Evolutionary conservation across 75 land plant genomes (phyloP).

Genomic region (Ceratopteris richardii): DNA sequence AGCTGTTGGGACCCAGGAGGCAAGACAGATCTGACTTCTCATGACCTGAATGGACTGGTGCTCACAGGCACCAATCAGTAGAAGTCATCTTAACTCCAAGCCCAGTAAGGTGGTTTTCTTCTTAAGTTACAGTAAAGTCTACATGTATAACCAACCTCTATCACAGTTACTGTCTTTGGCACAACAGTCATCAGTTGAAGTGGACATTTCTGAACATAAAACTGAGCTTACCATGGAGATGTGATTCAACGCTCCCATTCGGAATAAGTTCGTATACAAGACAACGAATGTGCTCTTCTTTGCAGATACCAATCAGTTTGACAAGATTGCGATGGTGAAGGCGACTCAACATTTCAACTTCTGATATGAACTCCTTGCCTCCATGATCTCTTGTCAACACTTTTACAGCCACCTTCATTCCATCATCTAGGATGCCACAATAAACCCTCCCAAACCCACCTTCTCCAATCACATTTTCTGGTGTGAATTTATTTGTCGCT

Average conservation of each 20-base stretch:
- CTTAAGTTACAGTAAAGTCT: no score
- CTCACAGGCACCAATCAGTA: no score
- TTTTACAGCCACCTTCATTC: constrained; percentile 70
- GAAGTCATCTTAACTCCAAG: no score
- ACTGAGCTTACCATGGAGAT: constrained; percentile 79
- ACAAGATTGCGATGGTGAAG: constrained; percentile 88
- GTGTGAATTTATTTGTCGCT: constrained; percentile 60
- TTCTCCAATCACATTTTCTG: constrained; percentile 67
- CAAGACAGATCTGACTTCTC: no score
- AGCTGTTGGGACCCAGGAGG: no score
- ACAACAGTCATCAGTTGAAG: no score
- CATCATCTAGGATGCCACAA: constrained; percentile 64
- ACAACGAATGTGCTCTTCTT: constrained; percentile 56
- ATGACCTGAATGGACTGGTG: no score
- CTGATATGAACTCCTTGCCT: constrained; percentile 76
- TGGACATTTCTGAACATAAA: no score
- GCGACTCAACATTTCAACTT: constrained; percentile 92
- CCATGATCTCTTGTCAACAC: constrained; percentile 78
- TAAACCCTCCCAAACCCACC: constrained; percentile 93
- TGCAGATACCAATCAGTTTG: constrained; percentile 76
- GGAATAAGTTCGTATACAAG: constrained; percentile 83
- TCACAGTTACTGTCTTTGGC: no score
- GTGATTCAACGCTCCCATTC: constrained; percentile 91
- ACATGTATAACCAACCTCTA: no score
- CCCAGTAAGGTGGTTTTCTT: no score